Conservation (phyloP, 768 basidiomycete genomes). For the Asterophora parasitica region DNA sequence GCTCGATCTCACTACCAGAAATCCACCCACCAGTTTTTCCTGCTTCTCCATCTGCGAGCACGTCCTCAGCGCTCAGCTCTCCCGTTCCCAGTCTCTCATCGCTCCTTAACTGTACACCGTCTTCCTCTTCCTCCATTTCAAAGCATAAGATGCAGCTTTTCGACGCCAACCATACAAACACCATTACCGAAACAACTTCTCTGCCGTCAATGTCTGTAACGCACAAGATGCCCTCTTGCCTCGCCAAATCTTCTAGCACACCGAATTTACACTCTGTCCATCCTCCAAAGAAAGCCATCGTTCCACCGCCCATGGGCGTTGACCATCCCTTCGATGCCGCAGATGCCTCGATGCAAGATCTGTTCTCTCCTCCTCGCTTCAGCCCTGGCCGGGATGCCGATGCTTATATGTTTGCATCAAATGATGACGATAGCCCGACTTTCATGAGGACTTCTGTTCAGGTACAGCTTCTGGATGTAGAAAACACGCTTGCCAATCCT, state of each 20-base stretch:
- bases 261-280: constrained; percentile 4
- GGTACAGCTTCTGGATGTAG: no score
- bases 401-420: not conserved
- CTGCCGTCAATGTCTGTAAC: constrained; percentile 4
- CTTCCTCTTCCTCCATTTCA: constrained; percentile 11
- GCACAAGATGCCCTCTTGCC: not conserved
- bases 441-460: no score
- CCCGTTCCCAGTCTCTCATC: constrained; percentile 15
- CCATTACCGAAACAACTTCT: constrained; percentile 10
- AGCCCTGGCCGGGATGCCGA: not conserved
- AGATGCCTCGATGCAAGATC: not conserved
- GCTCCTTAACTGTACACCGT: constrained; percentile 9
- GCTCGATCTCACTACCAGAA: constrained; percentile 12
- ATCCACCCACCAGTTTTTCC: constrained; percentile 4
- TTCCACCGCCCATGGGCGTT: not conserved
- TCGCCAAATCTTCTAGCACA: constrained; percentile 4
- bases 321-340: not conserved
- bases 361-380: constrained; percentile 4
- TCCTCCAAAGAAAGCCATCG: not conserved
- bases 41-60: constrained; percentile 1
- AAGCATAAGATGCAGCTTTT: not conserved
- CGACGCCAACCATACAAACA: constrained; percentile 3
- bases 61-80: constrained; percentile 8
- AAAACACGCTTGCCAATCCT: no score
- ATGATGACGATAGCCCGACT: not conserved